A percentile compares a stretch with the other conserved stretches of the same genome.
These are phyloP conservation scores for Phytophthora palmivora DNA, from an alignment of 352 stramenopile genomes.

Conservation along the genomic window DNA sequence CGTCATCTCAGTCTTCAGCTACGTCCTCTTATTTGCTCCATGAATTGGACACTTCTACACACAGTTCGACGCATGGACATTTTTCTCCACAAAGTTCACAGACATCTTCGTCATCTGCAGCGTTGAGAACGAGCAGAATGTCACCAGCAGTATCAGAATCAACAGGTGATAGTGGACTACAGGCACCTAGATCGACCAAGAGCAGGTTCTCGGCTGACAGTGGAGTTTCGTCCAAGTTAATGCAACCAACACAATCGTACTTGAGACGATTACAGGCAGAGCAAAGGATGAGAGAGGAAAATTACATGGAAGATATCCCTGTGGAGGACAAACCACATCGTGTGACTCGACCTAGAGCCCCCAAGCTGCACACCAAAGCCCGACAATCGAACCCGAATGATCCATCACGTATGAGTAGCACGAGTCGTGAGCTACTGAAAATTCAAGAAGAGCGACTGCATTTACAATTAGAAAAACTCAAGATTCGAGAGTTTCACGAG, in stretches of 20 bases:
- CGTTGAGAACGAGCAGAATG: constrained; percentile 9
- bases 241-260: constrained; percentile 77
- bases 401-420: constrained; percentile 71
- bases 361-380: constrained; percentile 53
- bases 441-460: constrained; percentile 78
- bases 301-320: constrained; percentile 43
- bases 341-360: constrained; percentile 61
- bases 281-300: constrained; percentile 60
- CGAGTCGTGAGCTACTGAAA: constrained; percentile 75
- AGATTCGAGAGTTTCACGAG: constrained; percentile 83
- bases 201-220: constrained; percentile 20
- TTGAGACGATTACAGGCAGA: constrained; percentile 66
- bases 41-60: constrained; percentile 46
- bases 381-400: constrained; percentile 49
- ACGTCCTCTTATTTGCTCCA: constrained; percentile 54
- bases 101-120: constrained; percentile 29
- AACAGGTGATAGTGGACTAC: constrained; percentile 1
- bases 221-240: constrained; percentile 51
- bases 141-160: background rate
- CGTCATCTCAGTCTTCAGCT: constrained; percentile 56
- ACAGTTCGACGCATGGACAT: constrained; percentile 33
- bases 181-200: constrained; percentile 8
- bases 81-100: constrained; percentile 41
- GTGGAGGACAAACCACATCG: constrained; percentile 56
- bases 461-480: constrained; percentile 72